Evolutionary conservation across 2,329 filamentous ascomycete species (phyloP), one percentile per base, ranked within the genome.

Genomic region (Colletotrichum liaoningense): DNA sequence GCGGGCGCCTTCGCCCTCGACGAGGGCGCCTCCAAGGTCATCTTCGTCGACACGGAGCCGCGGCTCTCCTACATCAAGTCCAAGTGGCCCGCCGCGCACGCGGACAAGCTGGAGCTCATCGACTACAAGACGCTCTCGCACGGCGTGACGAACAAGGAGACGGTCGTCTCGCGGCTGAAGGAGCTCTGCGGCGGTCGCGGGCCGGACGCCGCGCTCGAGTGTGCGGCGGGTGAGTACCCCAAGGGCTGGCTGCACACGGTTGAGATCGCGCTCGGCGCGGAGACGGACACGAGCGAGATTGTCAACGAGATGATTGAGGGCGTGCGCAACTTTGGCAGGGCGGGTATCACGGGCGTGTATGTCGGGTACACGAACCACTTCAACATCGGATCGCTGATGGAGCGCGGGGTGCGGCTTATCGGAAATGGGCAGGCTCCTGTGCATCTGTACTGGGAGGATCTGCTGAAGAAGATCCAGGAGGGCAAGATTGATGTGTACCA

Each of bases 201-300:
- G 0, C 93, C 94, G 0, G 94, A 97, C 79, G 92, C 93, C 3
- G 87, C 86, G 5, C 87, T 97, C 8, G 94, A 97, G 80, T 91
- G 89, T 74, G 89, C 86, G 0, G 89, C 89, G 0, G 89, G 89
- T 24, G 89, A 91, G 79, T 92, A 92, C 66, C 83, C 89, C 26
- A 92, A 92, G 79, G 87, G 89, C 2, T 91, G 89, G 88, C 79
- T 86, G 74, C 89, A 91, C 77, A 89, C 88, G 82, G 78, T 91
- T 2, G 88, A 92, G 81, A 86, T 90, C 72, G 79, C 85, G 7
- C 42, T 90, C 0, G 94, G 94, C 0, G 86, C 93, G 42, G 95
- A 97, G 85, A 97, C 94, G 0, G 95, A 97, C 79, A 96, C 94
- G 0, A 93, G 91, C 65, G 95, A 95, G 84, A 91, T 94, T 57